A percentile compares a stretch with the other conserved stretches of the same genome.
phyloP scores from a whole-genome alignment of 202 grass and related monocot species.

The Zizania palustris region DNA sequence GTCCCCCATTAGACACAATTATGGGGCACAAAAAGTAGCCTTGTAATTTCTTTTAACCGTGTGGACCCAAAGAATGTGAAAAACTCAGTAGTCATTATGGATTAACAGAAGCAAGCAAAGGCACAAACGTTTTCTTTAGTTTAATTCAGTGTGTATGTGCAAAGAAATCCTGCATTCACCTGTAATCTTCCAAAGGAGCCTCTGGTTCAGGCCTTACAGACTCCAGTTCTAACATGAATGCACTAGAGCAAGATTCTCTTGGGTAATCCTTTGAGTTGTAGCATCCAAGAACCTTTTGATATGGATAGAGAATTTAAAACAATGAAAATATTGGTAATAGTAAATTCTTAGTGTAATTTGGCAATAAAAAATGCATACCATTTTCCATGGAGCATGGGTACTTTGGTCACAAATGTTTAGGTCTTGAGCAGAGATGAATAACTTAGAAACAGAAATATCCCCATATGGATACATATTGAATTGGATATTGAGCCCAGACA shows the following conservation, averaged over 20 bases:
- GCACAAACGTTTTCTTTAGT: not conserved
- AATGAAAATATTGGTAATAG: constrained; percentile 24
- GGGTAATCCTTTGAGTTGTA: constrained; percentile 83
- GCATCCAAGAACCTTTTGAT: constrained; percentile 78
- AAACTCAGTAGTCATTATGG: constrained; percentile 8
- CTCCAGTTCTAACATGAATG: constrained; percentile 86
- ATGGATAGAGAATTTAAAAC: constrained; percentile 43
- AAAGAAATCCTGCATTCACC: constrained; percentile 48
- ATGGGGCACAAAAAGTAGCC: constrained; percentile 20
- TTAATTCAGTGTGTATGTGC: constrained; percentile 1
- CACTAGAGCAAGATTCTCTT: constrained; percentile 82
- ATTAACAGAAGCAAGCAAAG: constrained; percentile 10
- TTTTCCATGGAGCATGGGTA: constrained; percentile 90
- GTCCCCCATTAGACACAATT: constrained; percentile 3
- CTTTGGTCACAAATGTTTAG: constrained; percentile 82
- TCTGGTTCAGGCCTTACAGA: constrained; percentile 79
- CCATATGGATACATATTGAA: constrained; percentile 93
- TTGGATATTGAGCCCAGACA: constrained; percentile 70
- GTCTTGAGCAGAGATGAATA: constrained; percentile 65
- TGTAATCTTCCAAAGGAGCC: constrained; percentile 96
- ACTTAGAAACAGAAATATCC: constrained; percentile 75
- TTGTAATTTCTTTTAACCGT: constrained; percentile 9
- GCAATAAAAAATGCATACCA: constrained; percentile 51
- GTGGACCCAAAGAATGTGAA: constrained; percentile 11
- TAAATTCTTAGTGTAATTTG: constrained; percentile 37